Conservation (phyloP, 169 alveolate genomes). For the Eimeria falciformis region DNA sequence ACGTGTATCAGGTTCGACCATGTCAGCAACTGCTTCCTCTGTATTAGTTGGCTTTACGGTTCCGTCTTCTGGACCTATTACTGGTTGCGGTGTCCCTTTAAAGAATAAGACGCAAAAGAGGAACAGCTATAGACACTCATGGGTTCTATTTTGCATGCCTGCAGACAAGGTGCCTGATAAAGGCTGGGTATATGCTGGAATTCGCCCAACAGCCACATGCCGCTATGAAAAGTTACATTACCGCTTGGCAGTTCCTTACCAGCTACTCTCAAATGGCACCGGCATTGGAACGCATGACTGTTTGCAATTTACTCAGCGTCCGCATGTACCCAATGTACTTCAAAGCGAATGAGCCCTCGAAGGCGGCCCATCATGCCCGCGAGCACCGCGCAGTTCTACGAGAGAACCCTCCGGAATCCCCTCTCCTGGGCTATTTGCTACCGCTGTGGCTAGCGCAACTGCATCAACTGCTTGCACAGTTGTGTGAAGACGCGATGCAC, state of each 20-base stretch:
- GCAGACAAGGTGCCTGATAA: slow-evolving; percentile 74
- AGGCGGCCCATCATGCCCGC: slow-evolving; percentile 79
- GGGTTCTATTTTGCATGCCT: not conserved
- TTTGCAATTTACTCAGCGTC: slow-evolving; percentile 72
- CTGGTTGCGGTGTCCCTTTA: too few species aligned
- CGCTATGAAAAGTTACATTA: slow-evolving; percentile 76
- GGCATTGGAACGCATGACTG: slow-evolving; percentile 75
- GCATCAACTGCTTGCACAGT: slow-evolving; percentile 74
- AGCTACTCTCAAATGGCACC: slow-evolving; percentile 74
- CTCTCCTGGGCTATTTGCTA: slow-evolving; percentile 69
- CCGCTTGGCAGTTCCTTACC: slow-evolving; percentile 80
- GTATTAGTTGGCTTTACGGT: not conserved
- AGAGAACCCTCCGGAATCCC: slow-evolving; percentile 71
- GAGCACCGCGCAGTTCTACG: slow-evolving; percentile 78
- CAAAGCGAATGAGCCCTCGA: slow-evolving; percentile 73
- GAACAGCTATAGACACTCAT: not conserved
- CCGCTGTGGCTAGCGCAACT: slow-evolving; percentile 78
- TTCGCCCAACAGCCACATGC: slow-evolving; percentile 77
- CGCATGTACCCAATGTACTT: slow-evolving; percentile 79
- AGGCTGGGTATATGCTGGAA: slow-evolving; percentile 79
- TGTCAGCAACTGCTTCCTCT: not conserved
- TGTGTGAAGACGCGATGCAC: slow-evolving; percentile 67
- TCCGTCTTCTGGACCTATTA: too few species aligned
- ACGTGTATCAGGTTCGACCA: slow-evolving; percentile 72
- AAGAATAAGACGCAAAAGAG: too few species aligned